These are phyloP conservation scores for Phaffia australis DNA, from an alignment of 768 basidiomycete species.

Conservation along the genomic window DNA sequence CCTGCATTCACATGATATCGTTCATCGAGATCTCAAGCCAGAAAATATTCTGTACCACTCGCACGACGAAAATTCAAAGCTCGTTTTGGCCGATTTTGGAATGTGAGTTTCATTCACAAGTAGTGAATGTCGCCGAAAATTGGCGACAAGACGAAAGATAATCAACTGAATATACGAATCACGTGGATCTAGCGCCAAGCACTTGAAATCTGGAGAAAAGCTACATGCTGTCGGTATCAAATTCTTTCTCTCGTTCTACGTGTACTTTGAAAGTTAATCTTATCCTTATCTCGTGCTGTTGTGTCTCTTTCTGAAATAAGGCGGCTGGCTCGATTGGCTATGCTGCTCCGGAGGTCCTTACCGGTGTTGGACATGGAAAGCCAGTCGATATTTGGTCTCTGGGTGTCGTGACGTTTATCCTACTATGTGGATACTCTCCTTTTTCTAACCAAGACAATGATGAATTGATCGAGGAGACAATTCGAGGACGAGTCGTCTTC, in stretches of 20 bases:
- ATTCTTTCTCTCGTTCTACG: not conserved
- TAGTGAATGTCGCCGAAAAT: too few relatives aligned
- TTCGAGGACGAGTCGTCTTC: conserved; percentile 71
- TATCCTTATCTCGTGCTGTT: not conserved
- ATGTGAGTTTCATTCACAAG: conserved; percentile 51
- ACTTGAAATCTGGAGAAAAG: conserved; percentile 60
- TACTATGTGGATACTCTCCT: conserved; percentile 89
- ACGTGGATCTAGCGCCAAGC: conserved; percentile 54
- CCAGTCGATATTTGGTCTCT: conserved; percentile 89
- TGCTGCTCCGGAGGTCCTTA: conserved; percentile 68
- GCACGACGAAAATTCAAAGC: conserved; percentile 52
- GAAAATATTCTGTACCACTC: conserved; percentile 78
- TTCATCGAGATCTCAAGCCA: conserved; percentile 91
- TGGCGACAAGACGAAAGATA: too few relatives aligned
- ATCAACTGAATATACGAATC: conserved; percentile 2
- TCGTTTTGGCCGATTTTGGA: conserved; percentile 95
- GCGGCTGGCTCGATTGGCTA: conserved; percentile 50
- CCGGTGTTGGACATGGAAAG: conserved; percentile 73
- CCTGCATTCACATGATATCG: conserved; percentile 82
- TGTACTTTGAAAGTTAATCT: not conserved
- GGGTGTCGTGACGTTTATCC: conserved; percentile 94
- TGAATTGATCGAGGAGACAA: conserved; percentile 71
- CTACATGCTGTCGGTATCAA: conserved; percentile 41
- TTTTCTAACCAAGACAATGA: conserved; percentile 74
- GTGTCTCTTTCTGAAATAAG: not conserved